Percentiles rank a stretch among this genome's conserved stretches.
Evolutionary conservation across 2,329 filamentous ascomycete genomes (phyloP).

Genomic region (Lasiodiplodia gonubiensis): DNA sequence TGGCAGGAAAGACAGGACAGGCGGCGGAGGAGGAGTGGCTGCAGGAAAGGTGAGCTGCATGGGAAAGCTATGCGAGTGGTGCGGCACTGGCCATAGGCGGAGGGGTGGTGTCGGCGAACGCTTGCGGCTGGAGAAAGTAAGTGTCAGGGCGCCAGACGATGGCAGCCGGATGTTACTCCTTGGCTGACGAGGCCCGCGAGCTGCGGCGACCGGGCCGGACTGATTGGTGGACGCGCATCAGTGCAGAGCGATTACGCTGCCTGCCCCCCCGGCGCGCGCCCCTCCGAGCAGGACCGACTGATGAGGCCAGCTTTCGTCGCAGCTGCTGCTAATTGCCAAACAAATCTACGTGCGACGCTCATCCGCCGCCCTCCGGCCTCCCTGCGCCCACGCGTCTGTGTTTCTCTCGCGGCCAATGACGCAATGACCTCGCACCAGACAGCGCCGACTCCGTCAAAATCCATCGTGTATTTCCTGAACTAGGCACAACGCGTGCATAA

Average conservation of each 20-base stretch:
- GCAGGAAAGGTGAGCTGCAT: conserved; percentile 10
- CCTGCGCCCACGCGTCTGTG: background rate
- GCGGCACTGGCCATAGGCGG: conserved; percentile 25
- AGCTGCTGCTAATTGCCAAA: background rate
- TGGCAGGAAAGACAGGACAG: conserved; percentile 34
- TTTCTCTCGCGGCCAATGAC: conserved; percentile 4
- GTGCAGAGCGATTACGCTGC: conserved; percentile 20
- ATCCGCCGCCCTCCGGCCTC: background rate
- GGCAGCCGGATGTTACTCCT: conserved; percentile 17
- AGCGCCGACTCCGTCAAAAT: background rate
- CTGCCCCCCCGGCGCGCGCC: background rate
- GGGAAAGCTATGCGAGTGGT: conserved; percentile 23
- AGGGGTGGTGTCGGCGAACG: conserved; percentile 19
- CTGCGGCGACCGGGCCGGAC: conserved; percentile 19
- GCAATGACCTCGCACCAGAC: conserved; percentile 2
- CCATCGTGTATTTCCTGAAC: conserved; percentile 15
- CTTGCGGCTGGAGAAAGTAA: conserved; percentile 11
- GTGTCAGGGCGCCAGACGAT: conserved; percentile 17
- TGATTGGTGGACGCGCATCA: conserved; percentile 20
- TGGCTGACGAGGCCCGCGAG: conserved; percentile 21
- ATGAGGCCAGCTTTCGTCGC: conserved; percentile 22
- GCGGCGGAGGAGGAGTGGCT: conserved; percentile 18
- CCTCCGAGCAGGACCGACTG: conserved; percentile 21
- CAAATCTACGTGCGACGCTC: conserved; percentile 17
- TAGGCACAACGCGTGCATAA: conserved; percentile 8